Evolutionary conservation across 2,329 filamentous ascomycete species (phyloP).

Genomic region (Ustulina deusta): DNA sequence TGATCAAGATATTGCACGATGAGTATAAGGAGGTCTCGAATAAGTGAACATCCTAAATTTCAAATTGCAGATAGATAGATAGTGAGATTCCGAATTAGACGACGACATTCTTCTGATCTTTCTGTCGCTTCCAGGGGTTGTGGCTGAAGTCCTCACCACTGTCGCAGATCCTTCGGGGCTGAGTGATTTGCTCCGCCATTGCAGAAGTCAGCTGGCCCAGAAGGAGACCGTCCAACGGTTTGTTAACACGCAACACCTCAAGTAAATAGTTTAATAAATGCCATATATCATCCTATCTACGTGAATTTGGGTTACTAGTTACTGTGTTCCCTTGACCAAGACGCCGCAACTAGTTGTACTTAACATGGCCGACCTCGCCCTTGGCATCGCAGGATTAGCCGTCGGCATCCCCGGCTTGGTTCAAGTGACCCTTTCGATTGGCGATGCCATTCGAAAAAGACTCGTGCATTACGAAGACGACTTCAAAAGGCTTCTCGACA

Average conservation of each 20-base stretch:
- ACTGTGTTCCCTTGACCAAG: not conserved
- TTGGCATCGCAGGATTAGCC: not conserved
- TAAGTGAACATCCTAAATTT: too few species aligned
- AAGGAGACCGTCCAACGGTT: not conserved
- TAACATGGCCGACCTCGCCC: not conserved
- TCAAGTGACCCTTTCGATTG: not conserved
- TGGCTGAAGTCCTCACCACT: not conserved
- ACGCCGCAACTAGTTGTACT: too few species aligned
- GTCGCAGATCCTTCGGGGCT: constrained; percentile 1
- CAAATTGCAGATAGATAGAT: not conserved
- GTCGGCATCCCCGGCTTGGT: not conserved
- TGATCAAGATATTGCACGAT: not conserved
- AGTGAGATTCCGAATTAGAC: not conserved
- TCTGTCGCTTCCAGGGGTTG: not conserved
- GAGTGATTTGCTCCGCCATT: not conserved
- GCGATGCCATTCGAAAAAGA: not conserved
- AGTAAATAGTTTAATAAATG: not conserved
- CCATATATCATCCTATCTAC: not conserved
- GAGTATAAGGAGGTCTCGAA: not conserved
- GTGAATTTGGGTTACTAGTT: not conserved
- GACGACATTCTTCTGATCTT: not conserved
- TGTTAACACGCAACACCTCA: not conserved
- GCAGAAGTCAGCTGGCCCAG: not conserved
- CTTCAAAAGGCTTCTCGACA: not conserved
- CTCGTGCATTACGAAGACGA: not conserved